Evolutionary conservation across 345 rosid genomes (phyloP).

Genomic region (Garcia nutans): DNA sequence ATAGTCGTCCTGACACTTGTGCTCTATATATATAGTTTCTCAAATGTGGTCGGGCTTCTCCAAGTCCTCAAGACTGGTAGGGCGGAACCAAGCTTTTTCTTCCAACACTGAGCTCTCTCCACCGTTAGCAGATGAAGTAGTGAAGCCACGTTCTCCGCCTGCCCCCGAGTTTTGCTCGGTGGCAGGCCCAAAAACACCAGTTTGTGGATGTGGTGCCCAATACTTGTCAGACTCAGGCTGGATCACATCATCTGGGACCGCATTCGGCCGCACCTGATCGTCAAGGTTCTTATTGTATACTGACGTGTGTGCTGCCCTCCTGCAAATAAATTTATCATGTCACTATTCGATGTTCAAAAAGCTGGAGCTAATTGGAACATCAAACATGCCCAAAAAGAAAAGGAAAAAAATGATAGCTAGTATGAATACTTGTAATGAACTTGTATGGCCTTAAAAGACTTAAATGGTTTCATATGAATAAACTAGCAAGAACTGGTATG

Average conservation of each 20-base stretch:
- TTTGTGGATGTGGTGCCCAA: conserved; percentile 94
- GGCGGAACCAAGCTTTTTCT: conserved; percentile 95
- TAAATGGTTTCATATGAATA: no score
- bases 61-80: conserved; percentile 79
- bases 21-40: background rate
- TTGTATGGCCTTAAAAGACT: background rate
- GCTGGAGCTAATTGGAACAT: background rate
- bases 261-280: conserved; percentile 46
- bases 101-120: conserved; percentile 43
- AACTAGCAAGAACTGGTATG: background rate
- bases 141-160: conserved; percentile 15
- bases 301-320: conserved; percentile 56
- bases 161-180: conserved; percentile 27
- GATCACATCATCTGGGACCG: conserved; percentile 73
- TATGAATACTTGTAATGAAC: no score
- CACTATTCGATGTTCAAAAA: background rate
- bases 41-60: conserved; percentile 63
- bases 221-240: conserved; percentile 64
- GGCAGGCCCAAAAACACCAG: conserved; percentile 88
- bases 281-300: conserved; percentile 85
- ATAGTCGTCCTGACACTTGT: background rate
- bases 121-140: conserved; percentile 20
- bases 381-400: background rate
- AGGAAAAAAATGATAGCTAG: no score
- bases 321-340: conserved; percentile 15